These are phyloP conservation scores for Lepidium africanum DNA, from an alignment of 345 rosid genomes.

Conservation along the genomic window DNA sequence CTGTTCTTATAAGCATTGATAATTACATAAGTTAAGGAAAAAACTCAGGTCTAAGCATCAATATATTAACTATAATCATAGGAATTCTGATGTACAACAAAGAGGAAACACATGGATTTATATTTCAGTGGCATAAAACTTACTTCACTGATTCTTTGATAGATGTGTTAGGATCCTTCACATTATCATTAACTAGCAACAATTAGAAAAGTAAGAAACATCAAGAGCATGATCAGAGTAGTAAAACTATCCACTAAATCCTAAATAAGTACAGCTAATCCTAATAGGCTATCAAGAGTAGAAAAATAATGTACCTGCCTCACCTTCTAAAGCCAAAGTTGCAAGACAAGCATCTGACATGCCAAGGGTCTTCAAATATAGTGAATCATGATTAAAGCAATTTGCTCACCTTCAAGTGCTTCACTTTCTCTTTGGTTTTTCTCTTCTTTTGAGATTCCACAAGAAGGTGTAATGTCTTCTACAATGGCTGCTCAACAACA, in stretches of 20 bases:
- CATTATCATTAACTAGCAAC: slow-evolving; percentile 32
- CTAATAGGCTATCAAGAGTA: not conserved
- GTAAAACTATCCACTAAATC: not conserved
- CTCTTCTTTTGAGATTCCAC: slow-evolving; percentile 84
- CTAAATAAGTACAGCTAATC: not conserved
- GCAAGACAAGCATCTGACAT: slow-evolving; percentile 83
- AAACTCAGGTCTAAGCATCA: not conserved
- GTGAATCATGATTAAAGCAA: no score
- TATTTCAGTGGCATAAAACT: slow-evolving; percentile 18
- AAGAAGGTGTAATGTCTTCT: slow-evolving; percentile 86
- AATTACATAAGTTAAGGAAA: not conserved
- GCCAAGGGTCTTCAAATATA: slow-evolving; percentile 67
- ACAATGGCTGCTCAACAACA: slow-evolving; percentile 68
- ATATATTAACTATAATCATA: not conserved
- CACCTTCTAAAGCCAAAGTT: slow-evolving; percentile 55
- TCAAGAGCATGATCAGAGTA: not conserved
- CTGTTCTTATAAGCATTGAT: slow-evolving; percentile 54
- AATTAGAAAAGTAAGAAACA: not conserved
- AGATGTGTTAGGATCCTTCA: slow-evolving; percentile 18
- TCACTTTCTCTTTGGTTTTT: slow-evolving; percentile 30
- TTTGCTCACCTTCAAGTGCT: no score
- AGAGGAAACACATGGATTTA: not conserved
- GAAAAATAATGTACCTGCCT: not conserved
- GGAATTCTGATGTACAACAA: not conserved
- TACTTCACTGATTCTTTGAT: slow-evolving; percentile 36